Conservation (phyloP, 2,329 filamentous ascomycete species). For the Ilyonectria mors-panacis region DNA sequence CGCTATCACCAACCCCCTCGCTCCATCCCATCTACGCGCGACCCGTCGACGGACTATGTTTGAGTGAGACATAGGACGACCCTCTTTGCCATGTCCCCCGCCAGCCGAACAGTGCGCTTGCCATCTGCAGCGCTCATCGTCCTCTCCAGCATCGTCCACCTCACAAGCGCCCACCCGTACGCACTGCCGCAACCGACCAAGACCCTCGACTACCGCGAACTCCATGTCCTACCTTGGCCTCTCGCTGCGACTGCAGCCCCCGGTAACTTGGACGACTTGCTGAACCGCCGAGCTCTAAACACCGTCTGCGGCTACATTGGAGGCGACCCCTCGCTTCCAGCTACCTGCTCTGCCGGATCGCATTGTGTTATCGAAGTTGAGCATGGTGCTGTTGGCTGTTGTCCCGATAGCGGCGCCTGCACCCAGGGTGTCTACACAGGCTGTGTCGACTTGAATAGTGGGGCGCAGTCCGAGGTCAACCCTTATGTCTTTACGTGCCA, state of each 20-base stretch:
- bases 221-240: slow-evolving; percentile 60
- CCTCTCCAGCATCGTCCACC: slow-evolving; percentile 51
- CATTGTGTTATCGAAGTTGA: slow-evolving; percentile 70
- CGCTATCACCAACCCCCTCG: slow-evolving; percentile 22
- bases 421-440: slow-evolving; percentile 70
- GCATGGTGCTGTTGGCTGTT: slow-evolving; percentile 69
- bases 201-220: slow-evolving; percentile 53
- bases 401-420: slow-evolving; percentile 66
- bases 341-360: slow-evolving; percentile 70
- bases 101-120: slow-evolving; percentile 53
- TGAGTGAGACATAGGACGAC: slow-evolving; percentile 40
- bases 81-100: slow-evolving; percentile 43
- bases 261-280: slow-evolving; percentile 44
- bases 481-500: slow-evolving; percentile 71
- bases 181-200: slow-evolving; percentile 59
- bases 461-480: slow-evolving; percentile 65
- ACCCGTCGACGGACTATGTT: slow-evolving; percentile 38
- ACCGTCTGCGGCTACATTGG: slow-evolving; percentile 73
- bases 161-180: slow-evolving; percentile 56
- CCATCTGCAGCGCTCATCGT: slow-evolving; percentile 54
- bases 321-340: slow-evolving; percentile 65
- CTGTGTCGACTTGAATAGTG: slow-evolving; percentile 68
- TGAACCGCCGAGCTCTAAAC: slow-evolving; percentile 62
- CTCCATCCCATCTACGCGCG: slow-evolving; percentile 27
- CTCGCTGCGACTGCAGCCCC: slow-evolving; percentile 58